Conservation (phyloP, 2,329 filamentous ascomycete genomes). For the Penicillium sp. region DNA sequence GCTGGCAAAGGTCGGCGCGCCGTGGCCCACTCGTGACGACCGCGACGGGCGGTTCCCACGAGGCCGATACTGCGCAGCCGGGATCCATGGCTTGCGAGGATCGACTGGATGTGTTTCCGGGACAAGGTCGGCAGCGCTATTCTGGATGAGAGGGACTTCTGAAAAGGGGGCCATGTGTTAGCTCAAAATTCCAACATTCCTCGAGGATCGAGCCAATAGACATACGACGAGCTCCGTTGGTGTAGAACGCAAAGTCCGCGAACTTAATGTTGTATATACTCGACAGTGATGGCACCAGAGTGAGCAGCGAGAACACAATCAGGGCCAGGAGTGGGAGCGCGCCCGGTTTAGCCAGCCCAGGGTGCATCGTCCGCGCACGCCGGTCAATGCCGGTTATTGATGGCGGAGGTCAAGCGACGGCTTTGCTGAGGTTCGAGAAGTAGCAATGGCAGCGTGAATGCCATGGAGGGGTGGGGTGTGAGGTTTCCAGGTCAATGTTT, state of each 20-base stretch:
- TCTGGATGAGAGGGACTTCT: constrained; percentile 30
- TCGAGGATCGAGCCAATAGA: constrained; percentile 1
- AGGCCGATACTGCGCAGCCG: constrained; percentile 10
- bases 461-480: constrained; percentile 6
- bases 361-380: constrained; percentile 56
- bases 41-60: constrained; percentile 19
- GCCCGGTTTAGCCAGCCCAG: constrained; percentile 34
- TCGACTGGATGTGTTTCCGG: constrained; percentile 8
- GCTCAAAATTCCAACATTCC: not conserved
- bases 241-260: constrained; percentile 26
- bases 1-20: constrained; percentile 7
- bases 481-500: constrained; percentile 5
- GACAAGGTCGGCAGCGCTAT: constrained; percentile 15
- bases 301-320: constrained; percentile 34
- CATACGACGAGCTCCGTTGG: constrained; percentile 28
- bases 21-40: constrained; percentile 8
- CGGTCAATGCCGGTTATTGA: constrained; percentile 50
- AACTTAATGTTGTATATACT: constrained; percentile 30
- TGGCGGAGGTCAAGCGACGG: constrained; percentile 4
- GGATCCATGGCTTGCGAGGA: constrained; percentile 13
- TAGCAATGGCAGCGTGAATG: constrained; percentile 5
- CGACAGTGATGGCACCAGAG: constrained; percentile 33
- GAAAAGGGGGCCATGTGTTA: not conserved
- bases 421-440: constrained; percentile 1
- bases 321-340: constrained; percentile 35